phyloP scores from a whole-genome alignment of 2,329 filamentous ascomycete species.

The Colletotrichum tofieldiae region DNA sequence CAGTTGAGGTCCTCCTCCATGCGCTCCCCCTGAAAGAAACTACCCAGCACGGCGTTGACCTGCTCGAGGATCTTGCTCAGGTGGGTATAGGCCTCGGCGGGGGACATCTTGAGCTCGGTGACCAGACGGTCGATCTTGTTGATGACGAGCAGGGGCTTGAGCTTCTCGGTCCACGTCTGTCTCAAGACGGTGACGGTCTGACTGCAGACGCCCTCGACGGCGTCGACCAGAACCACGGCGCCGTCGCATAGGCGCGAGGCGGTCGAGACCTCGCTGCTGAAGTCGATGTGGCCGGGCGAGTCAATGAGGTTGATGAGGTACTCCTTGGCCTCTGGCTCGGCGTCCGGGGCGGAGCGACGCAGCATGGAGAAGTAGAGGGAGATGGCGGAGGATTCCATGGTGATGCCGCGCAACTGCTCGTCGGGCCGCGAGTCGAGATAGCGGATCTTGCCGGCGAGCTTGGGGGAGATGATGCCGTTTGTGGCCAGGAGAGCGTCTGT shows the following conservation, averaged over 20 bases:
- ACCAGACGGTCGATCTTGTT: conserved; percentile 98
- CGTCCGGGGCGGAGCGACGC: conserved; percentile 78
- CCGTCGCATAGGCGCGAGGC: conserved; percentile 95
- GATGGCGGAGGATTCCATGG: conserved; percentile 99
- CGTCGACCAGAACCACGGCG: conserved; percentile 93
- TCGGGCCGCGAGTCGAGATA: conserved; percentile 97
- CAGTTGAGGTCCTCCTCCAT: conserved; percentile 99
- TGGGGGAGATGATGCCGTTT: conserved; percentile 99
- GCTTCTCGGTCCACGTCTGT: conserved; percentile 95
- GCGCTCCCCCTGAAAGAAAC: conserved; percentile 96
- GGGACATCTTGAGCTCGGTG: conserved; percentile 95
- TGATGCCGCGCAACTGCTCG: conserved; percentile 96
- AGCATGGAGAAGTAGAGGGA: conserved; percentile 96
- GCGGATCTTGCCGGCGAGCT: conserved; percentile 96
- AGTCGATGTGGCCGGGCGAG: conserved; percentile 98
- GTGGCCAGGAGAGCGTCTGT: conserved; percentile 97
- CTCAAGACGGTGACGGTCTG: conserved; percentile 97
- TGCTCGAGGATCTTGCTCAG: conserved; percentile 92
- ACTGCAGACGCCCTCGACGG: conserved; percentile 97
- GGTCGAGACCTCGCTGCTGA: conserved; percentile 97
- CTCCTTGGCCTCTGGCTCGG: conserved; percentile 82
- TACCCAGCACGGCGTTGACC: conserved; percentile 96
- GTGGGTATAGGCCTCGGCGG: conserved; percentile 90
- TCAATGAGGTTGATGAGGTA: conserved; percentile 98
- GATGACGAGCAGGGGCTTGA: conserved; percentile 94